Base-by-base conservation (phyloP, 2,329 filamentous ascomycete species). In the Hypoxylon sp. region DNA sequence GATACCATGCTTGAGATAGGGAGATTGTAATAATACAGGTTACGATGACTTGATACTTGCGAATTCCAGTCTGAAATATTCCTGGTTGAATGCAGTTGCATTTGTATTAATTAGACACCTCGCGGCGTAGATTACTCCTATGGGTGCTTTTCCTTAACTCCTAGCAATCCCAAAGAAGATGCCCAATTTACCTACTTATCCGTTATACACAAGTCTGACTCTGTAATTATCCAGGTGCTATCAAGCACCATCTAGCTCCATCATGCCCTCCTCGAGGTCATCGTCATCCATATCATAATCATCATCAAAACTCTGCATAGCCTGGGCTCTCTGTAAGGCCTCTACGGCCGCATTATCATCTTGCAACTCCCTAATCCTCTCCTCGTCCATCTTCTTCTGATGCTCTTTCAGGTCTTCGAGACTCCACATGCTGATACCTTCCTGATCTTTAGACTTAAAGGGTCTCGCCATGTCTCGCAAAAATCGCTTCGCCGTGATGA, bases 381-480 rank as follows among this genome's bases (percentile, higher is more conserved):
- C 90, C 69, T 90, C 83, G 66, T 92, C 91, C 73, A 89, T 83
- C 80, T 92, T 93, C 78, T 90, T 88, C 83, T 97, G 91, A 80
- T 97, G 92, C 54, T 83, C 85, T 80, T 91, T 88, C 56, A 98
- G 81, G 76, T 98, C 93, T 65, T 88, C 87, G 44, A 93, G 82
- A 65, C 91, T 94, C 96, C 96, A 99, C 8, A 93, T 97, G 75
- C 93, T 96, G 75, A 98, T 93, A 0, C 95, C 96, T 72, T 98
- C 94, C 76, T 97, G 94, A 78, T 97, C 91, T 72, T 88, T 91
- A 0, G 90, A 84, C 48, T 89, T 89, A 82, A 97, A 97, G 2
- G 94, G 94, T 78, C 97, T 93, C 3, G 93, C 94, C 93, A 99
- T 99, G 27, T 90, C 91, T 67, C 92, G 88, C 76, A 99, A 80